These are phyloP conservation scores for Suhomyces sp. DNA, from an alignment of 805 yeast genomes.

Conservation along the genomic window DNA sequence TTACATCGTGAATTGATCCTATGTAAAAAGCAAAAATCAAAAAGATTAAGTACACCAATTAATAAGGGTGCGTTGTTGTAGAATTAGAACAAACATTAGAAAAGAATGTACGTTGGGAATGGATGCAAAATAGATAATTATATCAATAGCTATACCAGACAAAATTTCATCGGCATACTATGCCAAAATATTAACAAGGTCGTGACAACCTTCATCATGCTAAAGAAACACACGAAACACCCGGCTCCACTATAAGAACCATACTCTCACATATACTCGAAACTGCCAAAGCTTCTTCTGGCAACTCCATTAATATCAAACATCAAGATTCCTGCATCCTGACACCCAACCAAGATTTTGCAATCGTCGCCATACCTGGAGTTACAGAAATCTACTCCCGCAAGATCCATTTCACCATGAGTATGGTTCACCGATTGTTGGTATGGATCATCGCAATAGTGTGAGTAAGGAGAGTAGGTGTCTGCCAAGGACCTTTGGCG, in stretches of 20 bases:
- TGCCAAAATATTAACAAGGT: too few species aligned
- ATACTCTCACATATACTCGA: constrained; percentile 39
- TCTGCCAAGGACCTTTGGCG: constrained; percentile 9
- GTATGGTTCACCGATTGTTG: constrained; percentile 33
- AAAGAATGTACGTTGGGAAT: too few species aligned
- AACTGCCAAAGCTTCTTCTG: constrained; percentile 60
- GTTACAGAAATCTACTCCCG: constrained; percentile 33
- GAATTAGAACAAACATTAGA: too few species aligned
- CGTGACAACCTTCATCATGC: too few species aligned
- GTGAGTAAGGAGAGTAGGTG: constrained; percentile 4
- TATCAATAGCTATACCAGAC: neutral
- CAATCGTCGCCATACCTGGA: constrained; percentile 24
- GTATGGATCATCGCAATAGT: constrained; percentile 26
- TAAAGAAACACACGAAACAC: too few species aligned
- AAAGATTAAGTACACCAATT: too few species aligned
- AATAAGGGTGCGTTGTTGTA: too few species aligned
- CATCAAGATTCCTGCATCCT: constrained; percentile 61
- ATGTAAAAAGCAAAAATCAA: too few species aligned
- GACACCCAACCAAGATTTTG: constrained; percentile 39
- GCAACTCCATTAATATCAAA: constrained; percentile 71
- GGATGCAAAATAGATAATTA: neutral
- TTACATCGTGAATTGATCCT: too few species aligned
- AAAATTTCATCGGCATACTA: too few species aligned
- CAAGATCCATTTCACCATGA: constrained; percentile 44
- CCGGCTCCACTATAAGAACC: too few species aligned